Base-by-base conservation (phyloP, 768 basidiomycete species). In the Lentinula detonsa region DNA sequence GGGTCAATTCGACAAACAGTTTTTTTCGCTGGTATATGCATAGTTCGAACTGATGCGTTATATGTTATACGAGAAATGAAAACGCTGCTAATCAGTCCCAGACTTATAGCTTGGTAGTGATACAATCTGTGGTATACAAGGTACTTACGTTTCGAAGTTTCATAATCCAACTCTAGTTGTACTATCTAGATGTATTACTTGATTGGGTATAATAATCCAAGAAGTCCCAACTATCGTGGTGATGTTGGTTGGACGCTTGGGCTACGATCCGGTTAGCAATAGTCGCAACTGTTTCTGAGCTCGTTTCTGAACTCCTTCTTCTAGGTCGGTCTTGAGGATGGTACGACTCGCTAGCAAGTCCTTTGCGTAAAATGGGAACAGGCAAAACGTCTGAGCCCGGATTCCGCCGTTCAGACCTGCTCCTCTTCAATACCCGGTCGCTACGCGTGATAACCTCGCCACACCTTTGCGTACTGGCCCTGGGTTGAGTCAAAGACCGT, bases 171-270 rank as follows among this genome's bases (percentile, higher is more conserved):
- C 37, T 39, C 37, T 39, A 39, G 37, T 13, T 39, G 37, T 8
- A 8, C 13, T 39, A 39, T 39, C 1, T 1, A 39, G 13, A 8
- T 8, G 37, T 13, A 39, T 39, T 9, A 7, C 39, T 16, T 15
- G 39, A 43, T n/a, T 56, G 55, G 23, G 40, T 39, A 33, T 56
- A 56, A 45, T 56, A 56, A 56, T 56, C 55, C 39, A 56, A 28
- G 21, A 56, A 56, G 15, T 56, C 55, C 55, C 55, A 56, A 21
- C 40, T 43, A 43, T 56, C 55, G 23, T 43, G 55, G 23, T 42
- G 37, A 23, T 31, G 18, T 11, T 21, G 34, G 7, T 55, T 8
- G 11, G 16, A 37, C 40, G 43, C 40, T 31, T 23, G n/a, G 4
- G 55, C 39, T 5, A 33, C 55, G 23, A 56, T 56, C 23, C 55